Percentiles rank a stretch among this genome's conserved stretches.
phyloP scores from a whole-genome alignment of 352 stramenopile species.

The Chrysophaeum taylorii region DNA sequence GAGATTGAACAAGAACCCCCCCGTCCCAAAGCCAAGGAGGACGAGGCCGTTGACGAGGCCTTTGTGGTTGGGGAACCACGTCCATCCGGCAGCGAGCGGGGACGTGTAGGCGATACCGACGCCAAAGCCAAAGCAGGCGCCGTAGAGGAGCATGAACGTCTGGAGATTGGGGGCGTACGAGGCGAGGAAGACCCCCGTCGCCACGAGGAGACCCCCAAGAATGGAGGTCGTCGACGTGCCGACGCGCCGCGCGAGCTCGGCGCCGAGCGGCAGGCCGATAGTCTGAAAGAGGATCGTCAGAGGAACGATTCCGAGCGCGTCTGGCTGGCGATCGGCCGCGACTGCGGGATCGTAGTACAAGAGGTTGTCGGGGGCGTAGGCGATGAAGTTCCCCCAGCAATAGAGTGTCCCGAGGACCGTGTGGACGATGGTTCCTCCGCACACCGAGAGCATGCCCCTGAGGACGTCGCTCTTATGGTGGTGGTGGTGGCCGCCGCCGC shows the following conservation, averaged over 20 bases:
- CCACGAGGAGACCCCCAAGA: constrained; percentile 10
- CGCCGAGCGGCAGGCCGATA: constrained; percentile 27
- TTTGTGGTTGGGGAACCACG: constrained; percentile 36
- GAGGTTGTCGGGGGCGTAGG: constrained; percentile 33
- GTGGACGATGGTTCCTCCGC: constrained; percentile 16
- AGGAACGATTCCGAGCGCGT: constrained; percentile 34
- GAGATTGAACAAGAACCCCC: constrained; percentile 42
- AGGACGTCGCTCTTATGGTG: background rate
- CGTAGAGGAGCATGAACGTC: constrained; percentile 37
- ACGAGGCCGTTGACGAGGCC: constrained; percentile 40
- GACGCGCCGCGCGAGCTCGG: background rate
- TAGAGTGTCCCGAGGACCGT: constrained; percentile 35
- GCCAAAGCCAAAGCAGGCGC: constrained; percentile 35
- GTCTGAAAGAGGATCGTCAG: constrained; percentile 32
- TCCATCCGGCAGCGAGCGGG: constrained; percentile 36
- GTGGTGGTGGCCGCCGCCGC: background rate
- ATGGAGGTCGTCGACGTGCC: background rate
- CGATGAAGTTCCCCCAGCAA: constrained; percentile 42
- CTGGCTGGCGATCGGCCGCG: constrained; percentile 7
- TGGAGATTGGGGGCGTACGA: constrained; percentile 32
- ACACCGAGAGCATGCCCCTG: background rate
- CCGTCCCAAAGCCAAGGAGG: constrained; percentile 37
- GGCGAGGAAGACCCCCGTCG: constrained; percentile 28
- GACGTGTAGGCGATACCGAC: constrained; percentile 41
- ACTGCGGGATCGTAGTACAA: constrained; percentile 22